Evolutionary conservation across 257 asterid species (phyloP).

Genomic region (Solanum habrochaites): DNA sequence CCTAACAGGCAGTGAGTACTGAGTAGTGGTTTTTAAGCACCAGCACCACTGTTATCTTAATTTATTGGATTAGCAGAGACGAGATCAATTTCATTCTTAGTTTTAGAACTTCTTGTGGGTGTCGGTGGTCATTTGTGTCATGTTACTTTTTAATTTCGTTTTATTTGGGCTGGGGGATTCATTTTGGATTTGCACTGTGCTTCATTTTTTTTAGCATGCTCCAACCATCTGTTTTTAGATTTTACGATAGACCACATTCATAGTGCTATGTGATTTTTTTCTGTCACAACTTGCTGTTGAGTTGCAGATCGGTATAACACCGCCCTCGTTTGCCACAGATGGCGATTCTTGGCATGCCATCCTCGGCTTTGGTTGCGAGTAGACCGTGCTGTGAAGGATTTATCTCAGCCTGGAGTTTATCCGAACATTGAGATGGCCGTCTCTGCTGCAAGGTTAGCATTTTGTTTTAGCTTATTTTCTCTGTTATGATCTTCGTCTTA

Average conservation of each 20-base stretch:
- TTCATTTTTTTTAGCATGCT: background rate
- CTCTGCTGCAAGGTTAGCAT: constrained; percentile 67
- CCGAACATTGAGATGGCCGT: constrained; percentile 85
- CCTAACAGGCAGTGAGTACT: background rate
- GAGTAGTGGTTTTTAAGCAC: background rate
- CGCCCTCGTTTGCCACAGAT: constrained; percentile 99
- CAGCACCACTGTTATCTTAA: background rate
- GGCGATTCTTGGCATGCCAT: constrained; percentile 94
- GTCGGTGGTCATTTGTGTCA: background rate
- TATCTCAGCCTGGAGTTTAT: constrained; percentile 61
- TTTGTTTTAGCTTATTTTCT: background rate
- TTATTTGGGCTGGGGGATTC: background rate
- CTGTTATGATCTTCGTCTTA: background rate
- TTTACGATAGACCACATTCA: background rate
- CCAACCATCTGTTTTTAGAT: background rate
- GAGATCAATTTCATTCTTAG: background rate
- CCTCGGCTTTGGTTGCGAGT: constrained; percentile 96
- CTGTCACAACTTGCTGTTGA: constrained; percentile 52
- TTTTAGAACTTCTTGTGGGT: background rate
- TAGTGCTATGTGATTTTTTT: constrained; percentile 1
- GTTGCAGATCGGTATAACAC: constrained; percentile 99
- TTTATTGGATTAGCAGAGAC: background rate
- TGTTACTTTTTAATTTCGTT: background rate
- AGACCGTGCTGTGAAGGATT: constrained; percentile 63
- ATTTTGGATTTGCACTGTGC: background rate